Evolutionary conservation across 768 basidiomycete genomes (phyloP), one percentile per base, ranked within the genome.

Genomic region (Mycena floridula): DNA sequence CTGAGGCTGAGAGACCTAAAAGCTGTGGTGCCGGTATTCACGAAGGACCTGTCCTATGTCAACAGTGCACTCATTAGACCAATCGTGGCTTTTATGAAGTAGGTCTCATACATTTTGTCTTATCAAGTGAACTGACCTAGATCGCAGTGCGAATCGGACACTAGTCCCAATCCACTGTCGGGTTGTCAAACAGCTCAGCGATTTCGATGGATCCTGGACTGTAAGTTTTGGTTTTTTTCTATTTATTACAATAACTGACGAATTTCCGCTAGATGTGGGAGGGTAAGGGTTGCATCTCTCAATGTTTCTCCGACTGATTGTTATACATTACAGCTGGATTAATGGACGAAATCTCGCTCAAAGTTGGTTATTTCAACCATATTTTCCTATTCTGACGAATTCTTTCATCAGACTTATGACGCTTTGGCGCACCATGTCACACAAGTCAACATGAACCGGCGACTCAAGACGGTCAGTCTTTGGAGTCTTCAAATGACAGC

Each of bases 11-110:
- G 93, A 40, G 96, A 99, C 64, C 58, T 99, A 59, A 97, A 97
- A 65, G 94, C 96, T 30, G 86, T 81, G 20, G 89, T 99, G 11
- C 96, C 96, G 1, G 76, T 95, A 41, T 97, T 94, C 67, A 82
- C 91, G 25, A 74, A 73, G 37, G 89, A 96, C 57, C 60, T 99
- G 46, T 89, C 89, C 36, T 90, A 95, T 56, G 85, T 89, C 49
- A 96, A 95, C 56, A 89, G 84, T 56, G 96, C 96, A 18, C 68
- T 98, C 21, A 85, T 96, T 38, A 63, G 96, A 54, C 94, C 96
- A 3, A 97, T 99, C 50, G 96, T 98, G 13, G 95, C 92, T 1
- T 99, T 99, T 59, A 94, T 97, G 82, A 96, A 96, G 93, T 94
- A 54, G 48, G 5, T 45, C 32, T 28, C 27, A 42, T 35, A 45